Evolutionary conservation across 257 asterid genomes (phyloP).

Genomic region (Solanum raphanifolium): DNA sequence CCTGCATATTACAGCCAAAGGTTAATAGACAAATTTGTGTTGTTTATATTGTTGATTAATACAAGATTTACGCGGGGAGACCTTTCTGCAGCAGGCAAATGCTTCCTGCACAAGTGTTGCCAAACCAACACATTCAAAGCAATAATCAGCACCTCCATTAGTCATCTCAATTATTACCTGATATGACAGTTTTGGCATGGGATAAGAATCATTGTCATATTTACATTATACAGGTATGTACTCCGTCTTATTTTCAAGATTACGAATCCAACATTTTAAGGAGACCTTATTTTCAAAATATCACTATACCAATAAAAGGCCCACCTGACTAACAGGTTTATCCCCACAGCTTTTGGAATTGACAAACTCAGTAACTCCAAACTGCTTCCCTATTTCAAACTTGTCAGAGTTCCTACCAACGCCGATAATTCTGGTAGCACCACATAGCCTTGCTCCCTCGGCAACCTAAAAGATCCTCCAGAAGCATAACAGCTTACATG

Average conservation of each 20-base stretch:
- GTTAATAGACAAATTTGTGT: neutral
- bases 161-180: constrained; percentile 71
- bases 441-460: constrained; percentile 77
- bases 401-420: constrained; percentile 67
- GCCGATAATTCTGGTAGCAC: constrained; percentile 64
- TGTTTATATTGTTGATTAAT: neutral
- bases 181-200: neutral
- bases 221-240: neutral
- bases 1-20: constrained; percentile 22
- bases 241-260: neutral
- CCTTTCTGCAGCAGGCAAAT: constrained; percentile 69
- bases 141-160: constrained; percentile 81
- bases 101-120: constrained; percentile 68
- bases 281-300: neutral
- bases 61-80: neutral
- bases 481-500: neutral
- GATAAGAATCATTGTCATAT: neutral
- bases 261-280: neutral
- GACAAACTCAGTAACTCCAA: constrained; percentile 77
- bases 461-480: constrained; percentile 45
- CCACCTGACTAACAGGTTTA: constrained; percentile 63
- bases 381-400: constrained; percentile 49
- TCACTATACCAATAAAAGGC: neutral
- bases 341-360: constrained; percentile 46
- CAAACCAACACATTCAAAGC: constrained; percentile 86